Percentiles rank a stretch among this genome's conserved stretches.
phyloP scores from a whole-genome alignment of 129 eudicot genomes.

The Flaveria sonorensis region DNA sequence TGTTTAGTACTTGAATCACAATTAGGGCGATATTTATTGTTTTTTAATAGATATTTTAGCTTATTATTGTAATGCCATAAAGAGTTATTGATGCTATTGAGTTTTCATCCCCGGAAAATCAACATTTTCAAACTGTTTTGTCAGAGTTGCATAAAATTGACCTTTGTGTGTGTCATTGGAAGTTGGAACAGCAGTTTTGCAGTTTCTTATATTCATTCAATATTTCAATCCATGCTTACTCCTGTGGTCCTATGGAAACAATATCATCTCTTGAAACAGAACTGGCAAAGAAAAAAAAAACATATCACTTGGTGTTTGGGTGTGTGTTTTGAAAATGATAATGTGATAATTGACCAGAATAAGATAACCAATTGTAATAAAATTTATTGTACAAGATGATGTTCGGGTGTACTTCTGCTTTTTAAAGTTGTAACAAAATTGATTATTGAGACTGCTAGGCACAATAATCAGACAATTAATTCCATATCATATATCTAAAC shows the following conservation, averaged over 20 bases:
- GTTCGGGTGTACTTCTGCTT: too few species aligned
- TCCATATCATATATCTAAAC: neutral
- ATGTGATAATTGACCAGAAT: neutral
- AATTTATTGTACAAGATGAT: too few species aligned
- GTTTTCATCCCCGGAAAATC: neutral
- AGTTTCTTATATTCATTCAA: conserved; percentile 15
- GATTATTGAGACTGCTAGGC: too few species aligned
- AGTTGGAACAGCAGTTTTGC: neutral
- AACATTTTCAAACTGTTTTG: neutral
- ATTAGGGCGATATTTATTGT: neutral
- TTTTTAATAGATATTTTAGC: neutral
- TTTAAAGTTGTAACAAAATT: too few species aligned
- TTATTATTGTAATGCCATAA: neutral
- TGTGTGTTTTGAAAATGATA: neutral
- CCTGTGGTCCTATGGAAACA: neutral
- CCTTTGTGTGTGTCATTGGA: neutral
- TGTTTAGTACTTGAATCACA: neutral
- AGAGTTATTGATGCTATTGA: neutral
- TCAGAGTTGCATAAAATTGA: neutral
- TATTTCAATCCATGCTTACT: neutral
- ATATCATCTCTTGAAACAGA: neutral
- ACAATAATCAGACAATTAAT: neutral
- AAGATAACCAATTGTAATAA: neutral
- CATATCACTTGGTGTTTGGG: neutral
- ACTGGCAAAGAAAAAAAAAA: neutral